Evolutionary conservation across 1,139 yeast species (phyloP).

Genomic region (Taiozyma sp.): DNA sequence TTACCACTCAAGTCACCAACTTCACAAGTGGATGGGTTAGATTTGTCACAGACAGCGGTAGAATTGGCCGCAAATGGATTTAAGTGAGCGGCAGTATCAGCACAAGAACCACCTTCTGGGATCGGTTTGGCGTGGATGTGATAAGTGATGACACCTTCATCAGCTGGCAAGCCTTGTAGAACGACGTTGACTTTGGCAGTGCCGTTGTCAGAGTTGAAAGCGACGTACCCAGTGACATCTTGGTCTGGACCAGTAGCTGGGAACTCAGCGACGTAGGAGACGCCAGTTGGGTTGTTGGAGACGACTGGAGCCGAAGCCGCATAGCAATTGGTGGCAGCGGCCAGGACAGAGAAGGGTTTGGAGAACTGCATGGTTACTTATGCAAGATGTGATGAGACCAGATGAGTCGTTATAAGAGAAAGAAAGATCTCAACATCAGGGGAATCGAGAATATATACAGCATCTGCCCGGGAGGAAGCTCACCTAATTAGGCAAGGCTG

Average conservation of each 20-base stretch:
- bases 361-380: background rate
- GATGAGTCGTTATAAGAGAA: background rate
- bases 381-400: background rate
- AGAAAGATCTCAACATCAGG: background rate
- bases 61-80: background rate
- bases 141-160: background rate
- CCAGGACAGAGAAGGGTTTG: background rate
- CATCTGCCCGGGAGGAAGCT: background rate
- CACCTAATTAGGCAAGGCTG: background rate
- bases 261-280: background rate
- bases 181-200: background rate
- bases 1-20: background rate
- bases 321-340: background rate
- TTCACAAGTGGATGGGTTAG: background rate
- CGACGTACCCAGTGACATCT: background rate
- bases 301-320: background rate
- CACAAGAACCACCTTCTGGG: background rate
- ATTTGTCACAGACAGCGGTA: background rate
- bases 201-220: background rate
- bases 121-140: background rate
- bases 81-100: background rate
- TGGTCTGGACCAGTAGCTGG: background rate
- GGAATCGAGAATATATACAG: background rate
- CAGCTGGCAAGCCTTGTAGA: background rate
- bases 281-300: background rate